Evolutionary conservation across 2,329 filamentous ascomycete genomes (phyloP), one percentile per base, ranked within the genome.

Genomic region (Remersonia thermophila): DNA sequence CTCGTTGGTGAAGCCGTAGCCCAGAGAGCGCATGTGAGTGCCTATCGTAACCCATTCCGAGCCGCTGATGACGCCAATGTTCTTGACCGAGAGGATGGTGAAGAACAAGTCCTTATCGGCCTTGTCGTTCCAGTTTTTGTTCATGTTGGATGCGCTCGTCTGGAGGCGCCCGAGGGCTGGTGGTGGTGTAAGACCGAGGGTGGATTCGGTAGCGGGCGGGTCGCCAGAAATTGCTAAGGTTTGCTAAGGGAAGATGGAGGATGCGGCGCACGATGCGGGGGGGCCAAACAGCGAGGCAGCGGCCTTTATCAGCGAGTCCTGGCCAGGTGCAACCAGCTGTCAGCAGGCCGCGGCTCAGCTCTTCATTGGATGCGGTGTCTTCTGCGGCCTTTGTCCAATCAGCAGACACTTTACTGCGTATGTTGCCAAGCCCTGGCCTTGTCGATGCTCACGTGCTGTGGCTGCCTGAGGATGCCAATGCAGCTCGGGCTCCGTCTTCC

Each of bases 41-140:
- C 72, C 72, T 47, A 77, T 76, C 27, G 65, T 71, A 18, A 63
- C 68, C 72, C 72, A 77, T 71, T 77, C 72, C 12, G 61, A 57
- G 39, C 70, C 71, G 54, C 70, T 76, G 54, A 77, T 75, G 51
- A 75, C 63, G 44, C 71, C 72, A 47, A 77, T 73, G 52, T 74
- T 72, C 57, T 77, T 77, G 33, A 74, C 67, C 3, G 67, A 71
- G 27, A 76, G 55, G 40, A 77, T 76, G 36, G 71, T 73, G 49
- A 76, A 75, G 59, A 76, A 76, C 32, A 77, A 59, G 51, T 77
- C 72, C 51, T 72, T 73, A 48, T 77, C 71, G 42, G 72, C 72
- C 40, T 69, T 63, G 47, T 75, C 71, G 49, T 67, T 71, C 71
- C 70, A 75, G 51, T 71, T 72, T 58, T 73, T 75, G 55, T 62